Evolutionary conservation across 73 alveolate species (phyloP).

Genomic region (Stentor roeselii): DNA sequence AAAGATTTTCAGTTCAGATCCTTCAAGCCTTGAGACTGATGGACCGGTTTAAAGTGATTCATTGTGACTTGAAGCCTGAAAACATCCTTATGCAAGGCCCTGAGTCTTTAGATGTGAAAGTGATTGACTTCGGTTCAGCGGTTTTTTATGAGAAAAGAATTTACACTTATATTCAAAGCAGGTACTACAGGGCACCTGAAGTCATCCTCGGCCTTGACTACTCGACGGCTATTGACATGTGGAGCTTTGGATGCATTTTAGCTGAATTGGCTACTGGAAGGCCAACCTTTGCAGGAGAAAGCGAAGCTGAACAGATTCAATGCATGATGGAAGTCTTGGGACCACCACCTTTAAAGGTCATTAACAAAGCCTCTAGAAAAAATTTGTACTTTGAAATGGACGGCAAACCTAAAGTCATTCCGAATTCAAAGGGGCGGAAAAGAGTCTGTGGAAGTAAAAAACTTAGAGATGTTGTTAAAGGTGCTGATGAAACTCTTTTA

Average conservation of each 20-base stretch:
- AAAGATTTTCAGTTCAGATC: slow-evolving; percentile 63
- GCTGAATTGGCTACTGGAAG: slow-evolving; percentile 82
- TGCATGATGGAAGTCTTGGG: slow-evolving; percentile 78
- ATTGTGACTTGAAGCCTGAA: slow-evolving; percentile 89
- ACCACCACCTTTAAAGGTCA: slow-evolving; percentile 61
- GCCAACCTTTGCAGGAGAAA: slow-evolving; percentile 90
- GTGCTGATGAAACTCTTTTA: slow-evolving; percentile 42
- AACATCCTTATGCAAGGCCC: slow-evolving; percentile 58
- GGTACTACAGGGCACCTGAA: slow-evolving; percentile 97
- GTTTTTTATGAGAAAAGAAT: slow-evolving; percentile 63
- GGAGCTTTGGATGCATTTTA: slow-evolving; percentile 95
- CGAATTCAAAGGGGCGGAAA: slow-evolving; percentile 76
- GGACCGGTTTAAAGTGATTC: slow-evolving; percentile 58
- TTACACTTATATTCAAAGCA: slow-evolving; percentile 82
- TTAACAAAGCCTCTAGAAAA: slow-evolving; percentile 60
- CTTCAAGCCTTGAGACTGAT: slow-evolving; percentile 56
- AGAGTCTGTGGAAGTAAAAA: slow-evolving; percentile 65
- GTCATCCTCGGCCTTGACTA: slow-evolving; percentile 90
- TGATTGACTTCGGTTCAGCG: slow-evolving; percentile 80
- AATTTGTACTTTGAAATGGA: slow-evolving; percentile 53
- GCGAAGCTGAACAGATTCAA: slow-evolving; percentile 72
- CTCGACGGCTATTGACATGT: slow-evolving; percentile 91
- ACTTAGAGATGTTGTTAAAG: slow-evolving; percentile 29
- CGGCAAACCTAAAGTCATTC: slow-evolving; percentile 68
- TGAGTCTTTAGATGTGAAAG: slow-evolving; percentile 54